Conservation (phyloP, 2,329 filamentous ascomycete species). For the Diaporthe helianthi region DNA sequence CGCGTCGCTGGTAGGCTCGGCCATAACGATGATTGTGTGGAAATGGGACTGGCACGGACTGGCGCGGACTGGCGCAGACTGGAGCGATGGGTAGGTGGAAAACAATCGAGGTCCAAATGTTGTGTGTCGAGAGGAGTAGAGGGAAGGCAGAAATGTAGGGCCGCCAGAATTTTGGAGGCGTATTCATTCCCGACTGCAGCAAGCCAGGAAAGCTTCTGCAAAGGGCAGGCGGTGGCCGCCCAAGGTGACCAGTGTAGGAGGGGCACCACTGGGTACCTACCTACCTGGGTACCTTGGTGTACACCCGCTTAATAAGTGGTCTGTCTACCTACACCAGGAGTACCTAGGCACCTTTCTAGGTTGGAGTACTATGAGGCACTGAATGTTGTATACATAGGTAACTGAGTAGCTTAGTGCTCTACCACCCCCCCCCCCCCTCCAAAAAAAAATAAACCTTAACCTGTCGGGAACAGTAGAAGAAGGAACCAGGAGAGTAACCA, state of each 20-base stretch:
- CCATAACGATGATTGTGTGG: constrained; percentile 43
- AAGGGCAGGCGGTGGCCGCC: not conserved
- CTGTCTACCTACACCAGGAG: too few species aligned
- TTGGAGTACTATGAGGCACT: too few species aligned
- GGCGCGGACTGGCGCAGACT: not conserved
- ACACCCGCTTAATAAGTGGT: too few species aligned
- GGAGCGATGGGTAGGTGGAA: not conserved
- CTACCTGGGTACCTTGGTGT: not conserved
- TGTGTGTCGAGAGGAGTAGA: not conserved
- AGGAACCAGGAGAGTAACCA: not conserved
- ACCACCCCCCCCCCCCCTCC: too few species aligned
- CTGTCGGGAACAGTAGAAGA: not conserved
- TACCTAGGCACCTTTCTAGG: not conserved
- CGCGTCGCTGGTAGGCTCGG: constrained; percentile 75
- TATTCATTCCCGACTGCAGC: constrained; percentile 5
- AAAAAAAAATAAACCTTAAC: not conserved
- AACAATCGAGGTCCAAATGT: not conserved
- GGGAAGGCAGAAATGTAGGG: not conserved
- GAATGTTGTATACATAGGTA: constrained; percentile 25
- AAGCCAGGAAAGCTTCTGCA: not conserved
- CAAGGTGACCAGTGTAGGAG: not conserved
- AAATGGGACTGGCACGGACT: not conserved
- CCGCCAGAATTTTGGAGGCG: not conserved
- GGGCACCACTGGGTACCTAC: not conserved
- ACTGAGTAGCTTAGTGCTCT: not conserved